Percentiles rank a stretch among this genome's conserved stretches.
phyloP scores from a whole-genome alignment of 805 yeast species.

The Starmerella apicola region DNA sequence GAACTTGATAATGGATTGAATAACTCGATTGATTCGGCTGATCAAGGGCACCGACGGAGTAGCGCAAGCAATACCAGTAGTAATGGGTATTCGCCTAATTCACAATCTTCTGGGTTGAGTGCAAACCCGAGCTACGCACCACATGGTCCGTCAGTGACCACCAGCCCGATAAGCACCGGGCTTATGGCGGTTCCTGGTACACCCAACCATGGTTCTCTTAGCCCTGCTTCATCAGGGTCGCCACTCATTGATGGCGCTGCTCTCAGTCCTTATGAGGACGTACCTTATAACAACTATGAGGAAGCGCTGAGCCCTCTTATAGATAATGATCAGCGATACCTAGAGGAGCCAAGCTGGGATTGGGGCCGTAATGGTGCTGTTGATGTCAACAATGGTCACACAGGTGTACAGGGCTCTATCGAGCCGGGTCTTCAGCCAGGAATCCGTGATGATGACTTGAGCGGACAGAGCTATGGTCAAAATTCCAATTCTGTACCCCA shows the following conservation, averaged over 20 bases:
- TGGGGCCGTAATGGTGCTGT: too few species aligned
- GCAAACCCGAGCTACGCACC: too few species aligned
- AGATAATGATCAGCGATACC: neutral
- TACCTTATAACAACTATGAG: neutral
- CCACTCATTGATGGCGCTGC: conserved; percentile 4
- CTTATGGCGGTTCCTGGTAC: neutral
- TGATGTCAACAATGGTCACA: too few species aligned
- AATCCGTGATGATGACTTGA: neutral
- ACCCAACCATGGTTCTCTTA: neutral
- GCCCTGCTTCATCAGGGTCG: conserved; percentile 3
- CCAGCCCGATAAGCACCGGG: neutral
- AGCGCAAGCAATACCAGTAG: conserved; percentile 1
- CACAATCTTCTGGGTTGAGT: too few species aligned
- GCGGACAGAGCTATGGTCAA: neutral
- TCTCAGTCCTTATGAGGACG: conserved; percentile 4
- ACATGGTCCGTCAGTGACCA: too few species aligned
- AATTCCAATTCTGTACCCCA: neutral
- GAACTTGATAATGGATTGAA: neutral
- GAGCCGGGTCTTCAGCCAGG: neutral
- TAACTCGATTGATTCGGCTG: neutral
- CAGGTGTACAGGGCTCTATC: neutral
- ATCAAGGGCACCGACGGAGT: too few species aligned
- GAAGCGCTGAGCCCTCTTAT: conserved; percentile 7
- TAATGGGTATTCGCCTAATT: too few species aligned
- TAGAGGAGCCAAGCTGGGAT: neutral